Conservation (phyloP, 75 land plant genomes). For the Cunninghamia lanceolata region DNA sequence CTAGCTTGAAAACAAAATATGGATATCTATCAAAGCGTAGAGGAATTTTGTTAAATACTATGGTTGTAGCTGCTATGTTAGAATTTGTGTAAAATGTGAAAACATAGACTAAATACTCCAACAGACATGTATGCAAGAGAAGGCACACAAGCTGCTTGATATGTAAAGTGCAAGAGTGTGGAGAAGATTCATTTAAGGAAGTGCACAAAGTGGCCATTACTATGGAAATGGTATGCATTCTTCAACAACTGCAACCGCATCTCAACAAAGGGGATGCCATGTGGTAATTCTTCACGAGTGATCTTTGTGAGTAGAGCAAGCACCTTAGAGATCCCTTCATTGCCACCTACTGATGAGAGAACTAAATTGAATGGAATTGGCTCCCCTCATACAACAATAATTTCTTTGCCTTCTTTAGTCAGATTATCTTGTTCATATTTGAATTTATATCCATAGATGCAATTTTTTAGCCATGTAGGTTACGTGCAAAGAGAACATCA, state of each 20-base stretch:
- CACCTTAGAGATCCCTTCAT: constrained; percentile 38
- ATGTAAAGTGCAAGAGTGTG: no score
- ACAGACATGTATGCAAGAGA: no score
- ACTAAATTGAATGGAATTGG: not conserved
- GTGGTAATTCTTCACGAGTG: constrained; percentile 80
- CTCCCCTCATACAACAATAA: not conserved
- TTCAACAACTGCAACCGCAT: constrained; percentile 46
- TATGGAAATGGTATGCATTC: constrained; percentile 57
- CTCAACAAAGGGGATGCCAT: constrained; percentile 67
- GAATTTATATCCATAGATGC: not conserved
- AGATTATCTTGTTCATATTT: not conserved
- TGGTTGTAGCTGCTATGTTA: no score
- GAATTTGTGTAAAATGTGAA: no score
- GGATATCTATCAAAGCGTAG: no score
- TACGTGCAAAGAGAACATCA: not conserved
- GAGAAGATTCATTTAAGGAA: constrained; percentile 15
- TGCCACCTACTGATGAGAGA: not conserved
- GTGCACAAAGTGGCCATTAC: constrained; percentile 14
- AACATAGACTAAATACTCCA: no score
- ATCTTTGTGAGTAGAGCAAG: constrained; percentile 54
- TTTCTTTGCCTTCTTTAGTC: not conserved
- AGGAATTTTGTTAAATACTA: no score
- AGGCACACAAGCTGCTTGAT: no score
- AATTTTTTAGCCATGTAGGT: constrained; percentile 19
- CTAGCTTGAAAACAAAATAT: no score